Evolutionary conservation across 2,329 filamentous ascomycete genomes (phyloP).

Genomic region (Arthroderma uncinatum): DNA sequence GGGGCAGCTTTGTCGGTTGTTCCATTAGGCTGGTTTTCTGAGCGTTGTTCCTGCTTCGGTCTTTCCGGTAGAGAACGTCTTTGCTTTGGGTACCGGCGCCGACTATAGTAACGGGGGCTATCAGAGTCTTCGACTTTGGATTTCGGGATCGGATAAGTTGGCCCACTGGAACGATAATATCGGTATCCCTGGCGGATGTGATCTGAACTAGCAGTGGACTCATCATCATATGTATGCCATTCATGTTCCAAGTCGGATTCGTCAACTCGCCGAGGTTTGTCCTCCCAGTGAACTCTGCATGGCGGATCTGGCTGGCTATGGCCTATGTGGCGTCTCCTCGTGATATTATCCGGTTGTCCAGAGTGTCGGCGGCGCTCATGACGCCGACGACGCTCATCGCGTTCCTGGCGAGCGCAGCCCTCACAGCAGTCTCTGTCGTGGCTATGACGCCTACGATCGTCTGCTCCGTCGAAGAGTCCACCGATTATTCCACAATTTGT

Average conservation of each 20-base stretch:
- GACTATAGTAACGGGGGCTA: constrained; percentile 1
- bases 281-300: background rate
- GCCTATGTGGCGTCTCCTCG: background rate
- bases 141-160: background rate
- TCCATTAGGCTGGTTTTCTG: background rate
- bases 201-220: background rate
- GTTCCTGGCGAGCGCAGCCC: background rate
- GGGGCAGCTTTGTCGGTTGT: background rate
- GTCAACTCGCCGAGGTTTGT: background rate
- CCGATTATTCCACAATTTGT: constrained; percentile 6
- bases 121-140: background rate
- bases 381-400: background rate
- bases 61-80: background rate
- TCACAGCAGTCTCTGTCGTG: constrained; percentile 3
- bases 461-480: constrained; percentile 12
- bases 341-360: background rate
- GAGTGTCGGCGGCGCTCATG: background rate
- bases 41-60: background rate
- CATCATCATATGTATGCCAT: background rate
- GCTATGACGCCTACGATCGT: constrained; percentile 1
- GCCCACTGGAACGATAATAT: background rate
- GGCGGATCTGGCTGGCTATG: background rate
- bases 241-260: background rate
- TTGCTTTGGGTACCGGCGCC: background rate
- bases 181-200: background rate